Evolutionary conservation across 148 eudicot species (phyloP).

Genomic region (Vaccinium vitisidaea): DNA sequence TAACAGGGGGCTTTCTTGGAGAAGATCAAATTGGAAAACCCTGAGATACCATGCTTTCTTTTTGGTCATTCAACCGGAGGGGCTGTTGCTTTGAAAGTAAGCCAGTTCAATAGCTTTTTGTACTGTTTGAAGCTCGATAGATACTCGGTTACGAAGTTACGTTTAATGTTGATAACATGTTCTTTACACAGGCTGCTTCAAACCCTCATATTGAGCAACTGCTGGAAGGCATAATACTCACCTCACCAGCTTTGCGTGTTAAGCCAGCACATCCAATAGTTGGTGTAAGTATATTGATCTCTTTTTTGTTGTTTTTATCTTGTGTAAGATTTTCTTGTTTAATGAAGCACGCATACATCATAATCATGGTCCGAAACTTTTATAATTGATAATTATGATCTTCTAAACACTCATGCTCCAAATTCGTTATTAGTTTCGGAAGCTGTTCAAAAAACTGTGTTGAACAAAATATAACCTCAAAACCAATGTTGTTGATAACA

Average conservation of each 20-base stretch:
- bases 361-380: not conserved
- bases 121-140: not conserved
- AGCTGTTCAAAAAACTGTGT: not conserved
- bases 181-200: slow-evolving; percentile 48
- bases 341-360: not conserved
- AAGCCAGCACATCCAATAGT: slow-evolving; percentile 89
- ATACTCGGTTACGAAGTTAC: not conserved
- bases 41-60: slow-evolving; percentile 75
- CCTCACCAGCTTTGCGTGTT: slow-evolving; percentile 94
- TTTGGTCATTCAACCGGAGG: slow-evolving; percentile 99
- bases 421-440: not conserved
- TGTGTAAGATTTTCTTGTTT: not conserved
- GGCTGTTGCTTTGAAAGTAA: slow-evolving; percentile 79
- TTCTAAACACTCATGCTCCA: not conserved
- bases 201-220: slow-evolving; percentile 49
- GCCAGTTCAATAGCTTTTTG: not conserved
- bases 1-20: slow-evolving; percentile 71
- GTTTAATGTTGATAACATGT: not conserved
- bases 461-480: slow-evolving; percentile 3
- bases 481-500: not conserved
- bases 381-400: not conserved
- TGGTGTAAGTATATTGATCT: slow-evolving; percentile 47
- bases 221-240: slow-evolving; percentile 78
- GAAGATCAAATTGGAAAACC: slow-evolving; percentile 61
- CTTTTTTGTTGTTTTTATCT: not conserved